Evolutionary conservation across 345 rosid genomes (phyloP).

Genomic region (Adansonia digitata): DNA sequence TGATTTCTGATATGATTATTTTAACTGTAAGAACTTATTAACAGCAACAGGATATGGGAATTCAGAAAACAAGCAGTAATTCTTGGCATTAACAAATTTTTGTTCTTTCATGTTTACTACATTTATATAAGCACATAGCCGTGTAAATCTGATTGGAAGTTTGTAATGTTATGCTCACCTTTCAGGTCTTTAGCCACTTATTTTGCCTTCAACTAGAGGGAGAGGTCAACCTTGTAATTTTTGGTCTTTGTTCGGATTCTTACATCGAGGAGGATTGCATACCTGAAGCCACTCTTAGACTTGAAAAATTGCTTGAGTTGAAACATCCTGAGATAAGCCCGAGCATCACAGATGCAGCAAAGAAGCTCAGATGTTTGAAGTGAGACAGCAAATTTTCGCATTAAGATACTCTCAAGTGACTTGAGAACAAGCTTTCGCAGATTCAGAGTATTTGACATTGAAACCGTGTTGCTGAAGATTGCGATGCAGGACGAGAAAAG

Average conservation of each 20-base stretch:
- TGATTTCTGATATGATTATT: background rate
- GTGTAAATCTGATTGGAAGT: background rate
- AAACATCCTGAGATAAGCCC: slow-evolving; percentile 48
- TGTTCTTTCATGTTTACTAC: background rate
- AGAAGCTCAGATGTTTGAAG: slow-evolving; percentile 53
- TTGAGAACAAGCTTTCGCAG: background rate
- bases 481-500: background rate
- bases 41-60: background rate
- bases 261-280: slow-evolving; percentile 36
- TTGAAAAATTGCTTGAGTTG: slow-evolving; percentile 50
- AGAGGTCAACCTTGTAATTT: slow-evolving; percentile 71
- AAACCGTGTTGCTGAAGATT: background rate
- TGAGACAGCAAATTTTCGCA: no score
- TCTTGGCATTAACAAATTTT: background rate
- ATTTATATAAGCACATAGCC: background rate
- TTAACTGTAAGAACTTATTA: background rate
- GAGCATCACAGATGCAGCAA: slow-evolving; percentile 50
- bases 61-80: background rate
- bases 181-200: slow-evolving; percentile 60
- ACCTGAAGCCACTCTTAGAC: slow-evolving; percentile 37
- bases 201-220: slow-evolving; percentile 77
- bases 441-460: background rate
- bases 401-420: no score
- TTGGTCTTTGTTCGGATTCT: slow-evolving; percentile 54
- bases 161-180: background rate